These are phyloP conservation scores for Dichotomocladium elegans DNA, from an alignment of 371 early-diverging fungal genomes.

Conservation along the genomic window DNA sequence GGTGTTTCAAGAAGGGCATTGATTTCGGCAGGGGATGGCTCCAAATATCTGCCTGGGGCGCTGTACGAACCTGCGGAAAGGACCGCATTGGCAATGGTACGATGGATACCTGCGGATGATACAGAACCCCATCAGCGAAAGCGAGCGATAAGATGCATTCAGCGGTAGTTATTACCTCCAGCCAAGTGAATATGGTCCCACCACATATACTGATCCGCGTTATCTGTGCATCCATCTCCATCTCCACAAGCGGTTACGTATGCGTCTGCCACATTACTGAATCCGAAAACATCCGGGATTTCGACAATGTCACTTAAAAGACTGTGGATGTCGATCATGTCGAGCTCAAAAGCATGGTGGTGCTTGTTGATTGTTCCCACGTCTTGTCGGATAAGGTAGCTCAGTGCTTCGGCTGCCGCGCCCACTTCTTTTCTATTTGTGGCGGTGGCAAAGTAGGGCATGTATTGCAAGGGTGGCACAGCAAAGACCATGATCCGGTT, in stretches of 20 bases:
- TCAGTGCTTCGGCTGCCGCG: constrained; percentile 25
- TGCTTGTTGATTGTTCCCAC: constrained; percentile 30
- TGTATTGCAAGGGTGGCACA: constrained; percentile 28
- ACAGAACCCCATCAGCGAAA: too few species aligned
- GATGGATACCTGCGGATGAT: constrained; percentile 22
- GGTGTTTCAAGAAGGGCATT: constrained; percentile 8
- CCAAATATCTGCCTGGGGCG: neutral
- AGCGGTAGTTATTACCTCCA: constrained; percentile 17
- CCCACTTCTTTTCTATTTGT: constrained; percentile 8
- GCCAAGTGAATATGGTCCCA: constrained; percentile 43
- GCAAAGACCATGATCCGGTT: constrained; percentile 29
- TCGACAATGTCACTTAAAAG: constrained; percentile 24
- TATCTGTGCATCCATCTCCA: neutral
- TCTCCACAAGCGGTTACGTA: constrained; percentile 21
- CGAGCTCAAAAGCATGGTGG: constrained; percentile 30
- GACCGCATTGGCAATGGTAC: constrained; percentile 28
- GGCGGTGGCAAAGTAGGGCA: constrained; percentile 27
- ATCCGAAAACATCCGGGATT: constrained; percentile 28
- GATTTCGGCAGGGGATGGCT: constrained; percentile 2
- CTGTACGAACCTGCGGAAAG: constrained; percentile 28
- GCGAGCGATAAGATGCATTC: neutral
- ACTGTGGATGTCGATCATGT: constrained; percentile 26
- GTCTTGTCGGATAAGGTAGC: constrained; percentile 22
- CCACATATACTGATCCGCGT: constrained; percentile 34
- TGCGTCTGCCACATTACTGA: constrained; percentile 16